These are phyloP conservation scores for Calendula officinalis DNA, from an alignment of 129 eudicot species.

Conservation along the genomic window DNA sequence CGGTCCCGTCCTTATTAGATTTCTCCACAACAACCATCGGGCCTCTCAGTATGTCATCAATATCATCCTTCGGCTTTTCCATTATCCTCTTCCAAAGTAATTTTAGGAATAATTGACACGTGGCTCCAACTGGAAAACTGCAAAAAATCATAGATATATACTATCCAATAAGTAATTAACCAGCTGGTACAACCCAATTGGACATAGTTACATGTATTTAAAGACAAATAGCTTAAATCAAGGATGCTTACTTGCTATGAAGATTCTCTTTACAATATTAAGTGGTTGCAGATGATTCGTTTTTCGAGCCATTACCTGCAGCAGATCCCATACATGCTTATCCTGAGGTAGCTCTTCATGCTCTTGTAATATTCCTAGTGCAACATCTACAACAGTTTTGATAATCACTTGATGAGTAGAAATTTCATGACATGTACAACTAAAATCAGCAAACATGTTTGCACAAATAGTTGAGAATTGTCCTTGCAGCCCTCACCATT, in stretches of 20 bases:
- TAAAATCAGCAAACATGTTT: too few species aligned
- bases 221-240: too few species aligned
- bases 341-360: neutral
- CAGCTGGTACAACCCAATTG: too few species aligned
- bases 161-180: too few species aligned
- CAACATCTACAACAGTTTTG: neutral
- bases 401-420: neutral
- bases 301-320: neutral
- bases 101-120: neutral
- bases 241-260: neutral
- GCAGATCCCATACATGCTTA: neutral
- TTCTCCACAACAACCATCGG: too few species aligned
- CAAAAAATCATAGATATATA: too few species aligned
- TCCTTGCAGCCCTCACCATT: too few species aligned
- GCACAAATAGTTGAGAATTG: too few species aligned
- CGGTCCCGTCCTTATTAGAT: too few species aligned
- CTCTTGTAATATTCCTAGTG: neutral
- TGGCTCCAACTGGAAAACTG: neutral
- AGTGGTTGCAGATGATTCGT: neutral
- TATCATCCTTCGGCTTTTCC: neutral
- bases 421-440: too few species aligned
- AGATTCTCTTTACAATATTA: too few species aligned
- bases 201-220: too few species aligned
- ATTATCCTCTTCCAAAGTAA: neutral
- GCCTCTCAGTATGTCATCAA: neutral